These are phyloP conservation scores for Geranium incanum DNA, from an alignment of 441 rosid genomes.

Conservation along the genomic window DNA sequence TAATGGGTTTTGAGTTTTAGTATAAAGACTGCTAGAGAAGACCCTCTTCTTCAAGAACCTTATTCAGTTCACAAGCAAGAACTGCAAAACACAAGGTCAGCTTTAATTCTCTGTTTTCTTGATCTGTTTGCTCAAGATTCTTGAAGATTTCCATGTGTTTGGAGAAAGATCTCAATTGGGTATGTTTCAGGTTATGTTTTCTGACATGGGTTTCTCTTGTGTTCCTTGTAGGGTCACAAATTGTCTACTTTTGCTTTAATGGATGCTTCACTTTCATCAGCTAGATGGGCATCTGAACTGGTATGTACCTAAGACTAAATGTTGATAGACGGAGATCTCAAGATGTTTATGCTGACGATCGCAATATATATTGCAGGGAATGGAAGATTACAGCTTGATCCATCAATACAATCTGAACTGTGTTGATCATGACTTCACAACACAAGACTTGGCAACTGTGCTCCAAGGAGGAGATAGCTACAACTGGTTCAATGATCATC, in stretches of 20 bases:
- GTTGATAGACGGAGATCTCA: too few relatives aligned
- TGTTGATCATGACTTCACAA: not conserved
- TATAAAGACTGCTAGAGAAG: not conserved
- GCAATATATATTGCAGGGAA: not conserved
- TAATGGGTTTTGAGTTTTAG: not conserved
- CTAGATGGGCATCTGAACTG: slow-evolving; percentile 8
- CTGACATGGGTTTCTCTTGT: slow-evolving; percentile 1
- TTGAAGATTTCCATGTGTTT: not conserved
- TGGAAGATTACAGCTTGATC: slow-evolving; percentile 6
- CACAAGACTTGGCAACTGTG: not conserved
- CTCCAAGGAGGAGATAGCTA: slow-evolving; percentile 7
- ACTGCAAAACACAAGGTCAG: not conserved
- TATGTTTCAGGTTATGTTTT: not conserved
- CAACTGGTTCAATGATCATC: slow-evolving; percentile 7
- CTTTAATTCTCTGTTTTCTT: not conserved
- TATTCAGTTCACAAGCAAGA: not conserved
- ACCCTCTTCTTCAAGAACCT: not conserved
- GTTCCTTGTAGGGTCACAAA: not conserved
- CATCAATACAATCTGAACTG: slow-evolving; percentile 5
- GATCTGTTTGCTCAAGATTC: not conserved
- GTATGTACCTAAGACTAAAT: not conserved
- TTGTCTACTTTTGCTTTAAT: not conserved
- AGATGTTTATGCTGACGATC: too few relatives aligned
- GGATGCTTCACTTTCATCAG: slow-evolving; percentile 3
- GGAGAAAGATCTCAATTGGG: not conserved